phyloP scores from a whole-genome alignment of 2,329 filamentous ascomycete genomes.

The Podosphaera xanthii region DNA sequence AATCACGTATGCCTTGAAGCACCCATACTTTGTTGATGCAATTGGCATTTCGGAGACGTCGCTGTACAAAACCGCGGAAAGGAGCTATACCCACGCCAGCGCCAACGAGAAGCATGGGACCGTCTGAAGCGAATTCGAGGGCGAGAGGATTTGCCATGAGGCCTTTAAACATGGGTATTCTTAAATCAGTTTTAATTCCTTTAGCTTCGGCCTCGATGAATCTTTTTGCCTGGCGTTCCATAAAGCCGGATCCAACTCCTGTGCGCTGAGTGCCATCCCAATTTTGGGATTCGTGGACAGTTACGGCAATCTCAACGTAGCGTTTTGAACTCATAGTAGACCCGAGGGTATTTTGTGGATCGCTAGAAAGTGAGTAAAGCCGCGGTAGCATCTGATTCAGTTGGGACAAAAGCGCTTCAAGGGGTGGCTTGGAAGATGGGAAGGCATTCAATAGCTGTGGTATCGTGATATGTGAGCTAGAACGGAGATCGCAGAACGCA shows the following conservation, averaged over 20 bases:
- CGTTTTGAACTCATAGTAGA: constrained; percentile 32
- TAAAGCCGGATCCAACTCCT: constrained; percentile 78
- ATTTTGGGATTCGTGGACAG: constrained; percentile 67
- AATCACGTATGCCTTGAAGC: constrained; percentile 82
- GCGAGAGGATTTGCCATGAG: constrained; percentile 94
- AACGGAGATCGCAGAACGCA: constrained; percentile 82
- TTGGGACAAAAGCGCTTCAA: constrained; percentile 58
- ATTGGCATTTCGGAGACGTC: constrained; percentile 78
- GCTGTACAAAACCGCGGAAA: constrained; percentile 93
- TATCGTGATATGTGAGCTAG: constrained; percentile 65
- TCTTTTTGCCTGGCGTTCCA: constrained; percentile 60
- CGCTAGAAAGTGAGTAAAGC: constrained; percentile 95
- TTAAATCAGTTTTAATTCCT: constrained; percentile 38
- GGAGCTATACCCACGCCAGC: constrained; percentile 92
- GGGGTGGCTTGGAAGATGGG: constrained; percentile 69
- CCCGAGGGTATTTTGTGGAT: constrained; percentile 45
- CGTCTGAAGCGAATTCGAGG: constrained; percentile 74
- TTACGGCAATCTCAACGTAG: constrained; percentile 88
- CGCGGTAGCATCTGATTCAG: constrained; percentile 84
- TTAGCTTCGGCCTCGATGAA: constrained; percentile 45
- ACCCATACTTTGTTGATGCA: constrained; percentile 98
- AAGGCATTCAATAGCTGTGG: constrained; percentile 77
- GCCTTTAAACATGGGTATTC: constrained; percentile 92
- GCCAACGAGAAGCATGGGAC: constrained; percentile 92
- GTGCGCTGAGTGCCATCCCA: constrained; percentile 53